These are phyloP conservation scores for Cylindrotheca closterium DNA, from an alignment of 108 stramenopile genomes.

Conservation along the genomic window DNA sequence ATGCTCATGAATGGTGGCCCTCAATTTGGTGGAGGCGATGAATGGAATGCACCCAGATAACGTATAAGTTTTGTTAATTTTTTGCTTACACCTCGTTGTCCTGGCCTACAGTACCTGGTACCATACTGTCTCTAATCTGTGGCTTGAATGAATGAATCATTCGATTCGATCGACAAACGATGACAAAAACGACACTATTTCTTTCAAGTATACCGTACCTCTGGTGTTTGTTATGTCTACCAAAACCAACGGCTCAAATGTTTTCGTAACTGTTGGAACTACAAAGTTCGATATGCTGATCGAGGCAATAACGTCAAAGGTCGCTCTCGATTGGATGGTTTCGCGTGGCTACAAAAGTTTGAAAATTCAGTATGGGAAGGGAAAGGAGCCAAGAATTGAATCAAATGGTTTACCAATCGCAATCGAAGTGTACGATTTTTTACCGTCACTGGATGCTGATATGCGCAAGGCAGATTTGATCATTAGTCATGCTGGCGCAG, in stretches of 20 bases:
- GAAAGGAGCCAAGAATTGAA: slow-evolving; percentile 38
- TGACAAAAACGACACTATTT: no score
- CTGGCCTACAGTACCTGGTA: no score
- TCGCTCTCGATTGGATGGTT: slow-evolving; percentile 58
- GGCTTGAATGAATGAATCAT: no score
- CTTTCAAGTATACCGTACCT: no score
- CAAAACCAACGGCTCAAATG: no score
- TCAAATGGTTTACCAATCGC: background rate
- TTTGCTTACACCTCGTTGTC: no score
- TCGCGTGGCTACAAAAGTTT: slow-evolving; percentile 43
- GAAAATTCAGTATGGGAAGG: slow-evolving; percentile 79
- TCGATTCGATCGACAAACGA: no score
- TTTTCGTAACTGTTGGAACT: slow-evolving; percentile 96
- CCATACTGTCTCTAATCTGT: no score
- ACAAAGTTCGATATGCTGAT: slow-evolving; percentile 87
- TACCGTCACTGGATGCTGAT: slow-evolving; percentile 67
- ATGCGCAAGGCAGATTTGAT: slow-evolving; percentile 85
- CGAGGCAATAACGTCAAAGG: slow-evolving; percentile 43
- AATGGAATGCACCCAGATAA: background rate
- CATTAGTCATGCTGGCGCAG: slow-evolving; percentile 92
- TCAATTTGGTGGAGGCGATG: background rate
- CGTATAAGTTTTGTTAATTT: no score
- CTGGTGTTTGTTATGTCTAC: no score
- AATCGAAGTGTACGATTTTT: slow-evolving; percentile 65
- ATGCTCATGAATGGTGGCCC: background rate